phyloP scores from a whole-genome alignment of 2,329 filamentous ascomycete genomes.

The Alternaria metachromatica region DNA sequence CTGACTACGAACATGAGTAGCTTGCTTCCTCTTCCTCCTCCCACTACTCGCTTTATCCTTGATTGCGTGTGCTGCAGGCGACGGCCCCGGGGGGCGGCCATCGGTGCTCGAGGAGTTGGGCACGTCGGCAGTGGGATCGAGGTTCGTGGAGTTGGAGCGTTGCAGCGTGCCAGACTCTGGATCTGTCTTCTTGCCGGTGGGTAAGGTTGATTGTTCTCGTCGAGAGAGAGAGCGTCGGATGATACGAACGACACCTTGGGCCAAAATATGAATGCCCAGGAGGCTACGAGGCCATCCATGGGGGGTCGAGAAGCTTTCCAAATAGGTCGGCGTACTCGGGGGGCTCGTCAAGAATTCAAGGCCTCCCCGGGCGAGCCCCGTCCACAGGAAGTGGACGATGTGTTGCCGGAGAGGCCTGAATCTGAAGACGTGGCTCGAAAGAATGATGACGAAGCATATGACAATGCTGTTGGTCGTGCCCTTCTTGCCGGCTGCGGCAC shows the following conservation, averaged over 20 bases:
- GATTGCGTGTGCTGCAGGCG: conserved; percentile 59
- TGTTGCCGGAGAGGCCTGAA: conserved; percentile 60
- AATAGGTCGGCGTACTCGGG: conserved; percentile 41
- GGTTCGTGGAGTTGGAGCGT: conserved; percentile 41
- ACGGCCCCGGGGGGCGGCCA: conserved; percentile 58
- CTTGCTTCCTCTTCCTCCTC: conserved; percentile 90
- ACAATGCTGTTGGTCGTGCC: conserved; percentile 75
- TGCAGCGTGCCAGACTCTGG: conserved; percentile 63
- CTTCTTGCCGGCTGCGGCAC: conserved; percentile 73
- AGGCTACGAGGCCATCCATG: conserved; percentile 73
- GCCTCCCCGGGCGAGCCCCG: conserved; percentile 50
- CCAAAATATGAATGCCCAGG: conserved; percentile 76
- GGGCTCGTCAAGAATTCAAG: conserved; percentile 49
- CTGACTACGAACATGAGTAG: conserved; percentile 85
- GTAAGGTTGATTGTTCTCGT: conserved; percentile 43
- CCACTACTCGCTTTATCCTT: conserved; percentile 69
- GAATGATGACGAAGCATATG: conserved; percentile 73
- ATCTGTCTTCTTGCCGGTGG: conserved; percentile 57
- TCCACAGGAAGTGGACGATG: conserved; percentile 49
- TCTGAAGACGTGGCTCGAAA: conserved; percentile 57
- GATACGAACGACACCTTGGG: conserved; percentile 74
- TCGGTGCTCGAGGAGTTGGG: conserved; percentile 53
- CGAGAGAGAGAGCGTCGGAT: conserved; percentile 60
- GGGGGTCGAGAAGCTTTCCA: conserved; percentile 51
- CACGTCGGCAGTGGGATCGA: conserved; percentile 59